Base-by-base conservation (phyloP, 2,329 filamentous ascomycete genomes). In the Alternaria longipes region DNA sequence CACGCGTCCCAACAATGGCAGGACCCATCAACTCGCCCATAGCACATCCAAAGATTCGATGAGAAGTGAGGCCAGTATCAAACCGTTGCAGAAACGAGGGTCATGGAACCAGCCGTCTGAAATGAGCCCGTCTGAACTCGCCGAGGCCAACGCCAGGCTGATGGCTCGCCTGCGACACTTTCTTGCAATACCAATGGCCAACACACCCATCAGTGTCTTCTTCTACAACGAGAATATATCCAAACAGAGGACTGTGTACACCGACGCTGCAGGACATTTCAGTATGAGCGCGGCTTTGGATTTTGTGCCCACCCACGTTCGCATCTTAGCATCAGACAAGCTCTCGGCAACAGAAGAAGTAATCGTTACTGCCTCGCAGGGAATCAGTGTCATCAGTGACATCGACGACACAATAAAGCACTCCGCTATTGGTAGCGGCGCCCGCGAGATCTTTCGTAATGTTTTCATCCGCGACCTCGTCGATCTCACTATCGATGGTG, bases 401-500 rank as follows among this genome's bases (percentile, higher is more conserved):
- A 95, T 99, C 65, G 95, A 99, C 74, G 95, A 99, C 78, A 99
- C 95, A 0, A 90, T 99, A 75, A 99, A 99, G 78, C 91, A 93
- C 71, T 97, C 95, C 20, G 96, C 94, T 58, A 97, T 99, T 66
- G 87, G 89, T 2, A 87, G 87, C 54, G 95, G 96, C 7, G 91
- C 94, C 0, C 90, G 93, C 60, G 95, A 98, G 75, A 97, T 98
- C 63, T 98, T 98, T 78, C 89, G 94, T 59, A 98, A 97, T 77
- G 95, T 93, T 0, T 99, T 99, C 75, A 90, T 97, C 54, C 90
- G 94, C 9, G 93, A 97, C 45, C 83, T 98, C 1, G 84, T 81
- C 3, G 93, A 94, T 62, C 84, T 98, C 46, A 93, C 89, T 0
- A 89, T 99, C 22, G 90, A 93, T 16, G 95, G 95, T 2, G 94